phyloP scores from a whole-genome alignment of 2,329 filamentous ascomycete species.

The Zasmidium citrigriseum region DNA sequence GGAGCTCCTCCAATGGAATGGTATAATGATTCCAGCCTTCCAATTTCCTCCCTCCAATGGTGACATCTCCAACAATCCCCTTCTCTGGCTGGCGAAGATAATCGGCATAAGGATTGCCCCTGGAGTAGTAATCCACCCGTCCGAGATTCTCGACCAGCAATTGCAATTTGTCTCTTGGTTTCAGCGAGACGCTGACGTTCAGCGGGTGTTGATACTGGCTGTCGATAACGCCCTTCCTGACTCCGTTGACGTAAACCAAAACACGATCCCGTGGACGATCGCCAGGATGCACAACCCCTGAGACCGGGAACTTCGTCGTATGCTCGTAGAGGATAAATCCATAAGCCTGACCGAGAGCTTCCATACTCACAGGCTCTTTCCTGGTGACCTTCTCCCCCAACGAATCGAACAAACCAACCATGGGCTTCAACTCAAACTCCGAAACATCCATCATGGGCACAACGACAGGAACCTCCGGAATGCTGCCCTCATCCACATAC shows the following conservation, averaged over 20 bases:
- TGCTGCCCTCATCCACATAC: slow-evolving; percentile 34
- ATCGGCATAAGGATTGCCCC: slow-evolving; percentile 32
- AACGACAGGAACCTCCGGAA: slow-evolving; percentile 41
- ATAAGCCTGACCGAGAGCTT: slow-evolving; percentile 9
- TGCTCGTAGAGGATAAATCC: slow-evolving; percentile 15
- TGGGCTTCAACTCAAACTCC: slow-evolving; percentile 41
- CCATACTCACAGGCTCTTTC: slow-evolving; percentile 8
- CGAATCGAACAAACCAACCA: slow-evolving; percentile 12
- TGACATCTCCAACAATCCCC: slow-evolving; percentile 48
- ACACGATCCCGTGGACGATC: slow-evolving; percentile 50
- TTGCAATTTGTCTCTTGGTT: slow-evolving; percentile 43
- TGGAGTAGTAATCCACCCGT: slow-evolving; percentile 49
- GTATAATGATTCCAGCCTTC: slow-evolving; percentile 45
- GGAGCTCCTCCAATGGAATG: slow-evolving; percentile 27
- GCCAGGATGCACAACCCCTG: slow-evolving; percentile 39
- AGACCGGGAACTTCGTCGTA: slow-evolving; percentile 1
- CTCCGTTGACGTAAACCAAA: slow-evolving; percentile 50
- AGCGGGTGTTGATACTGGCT: slow-evolving; percentile 45
- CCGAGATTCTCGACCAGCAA: slow-evolving; percentile 56
- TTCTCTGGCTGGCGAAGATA: slow-evolving; percentile 45
- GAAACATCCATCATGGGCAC: slow-evolving; percentile 38
- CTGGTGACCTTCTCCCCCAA: not conserved
- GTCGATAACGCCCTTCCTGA: slow-evolving; percentile 48
- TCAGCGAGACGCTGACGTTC: slow-evolving; percentile 41
- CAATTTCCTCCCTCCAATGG: slow-evolving; percentile 37